Evolutionary conservation across 345 rosid species (phyloP).

Genomic region (Brassica cretica): DNA sequence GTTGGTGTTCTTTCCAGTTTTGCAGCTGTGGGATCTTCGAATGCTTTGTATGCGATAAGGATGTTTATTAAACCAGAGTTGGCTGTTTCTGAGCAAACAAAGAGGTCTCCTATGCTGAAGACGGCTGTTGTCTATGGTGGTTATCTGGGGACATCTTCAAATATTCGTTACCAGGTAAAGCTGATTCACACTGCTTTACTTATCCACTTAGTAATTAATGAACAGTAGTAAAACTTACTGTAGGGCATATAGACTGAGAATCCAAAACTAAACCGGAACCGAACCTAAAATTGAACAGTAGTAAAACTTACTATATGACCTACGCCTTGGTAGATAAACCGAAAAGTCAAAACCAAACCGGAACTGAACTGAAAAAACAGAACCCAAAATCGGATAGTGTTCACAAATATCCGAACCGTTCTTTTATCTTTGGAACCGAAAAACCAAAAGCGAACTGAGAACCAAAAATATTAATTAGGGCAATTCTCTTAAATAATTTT

Average conservation of each 20-base stretch:
- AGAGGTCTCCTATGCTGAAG: slow-evolving; percentile 84
- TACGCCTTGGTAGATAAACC: no score
- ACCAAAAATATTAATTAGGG: no score
- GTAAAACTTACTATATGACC: neutral
- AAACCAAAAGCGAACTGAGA: no score
- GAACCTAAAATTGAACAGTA: no score
- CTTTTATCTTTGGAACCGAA: no score
- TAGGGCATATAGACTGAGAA: no score
- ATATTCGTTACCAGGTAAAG: slow-evolving; percentile 88
- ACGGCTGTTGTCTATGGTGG: slow-evolving; percentile 68
- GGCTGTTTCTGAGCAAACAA: slow-evolving; percentile 47
- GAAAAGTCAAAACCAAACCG: no score
- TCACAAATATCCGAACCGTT: no score
- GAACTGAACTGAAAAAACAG: no score
- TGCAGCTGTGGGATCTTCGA: slow-evolving; percentile 82
- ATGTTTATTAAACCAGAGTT: slow-evolving; percentile 57
- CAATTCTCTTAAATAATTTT: no score
- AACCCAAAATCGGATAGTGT: no score
- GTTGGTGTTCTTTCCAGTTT: slow-evolving; percentile 88
- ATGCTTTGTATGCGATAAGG: slow-evolving; percentile 56
- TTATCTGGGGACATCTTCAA: slow-evolving; percentile 89
- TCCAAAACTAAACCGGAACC: no score
- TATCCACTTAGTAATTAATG: neutral
- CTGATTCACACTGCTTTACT: slow-evolving; percentile 1
- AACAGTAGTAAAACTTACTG: neutral